Base-by-base conservation (phyloP, 495 filamentous ascomycete genomes). In the Venustampulla echinocandica region DNA sequence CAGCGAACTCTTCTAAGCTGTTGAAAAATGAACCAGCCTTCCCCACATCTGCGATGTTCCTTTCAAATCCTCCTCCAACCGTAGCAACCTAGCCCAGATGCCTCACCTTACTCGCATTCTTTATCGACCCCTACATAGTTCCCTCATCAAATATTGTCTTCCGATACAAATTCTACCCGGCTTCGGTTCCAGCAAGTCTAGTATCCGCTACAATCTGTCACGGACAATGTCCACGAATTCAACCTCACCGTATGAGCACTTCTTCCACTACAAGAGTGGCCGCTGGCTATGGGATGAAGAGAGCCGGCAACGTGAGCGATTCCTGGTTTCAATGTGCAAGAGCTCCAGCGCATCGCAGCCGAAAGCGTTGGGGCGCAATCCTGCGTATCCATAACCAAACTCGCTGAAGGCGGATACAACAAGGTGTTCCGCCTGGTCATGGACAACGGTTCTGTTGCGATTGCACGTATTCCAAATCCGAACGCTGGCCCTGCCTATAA, bases 361-460 rank as follows among this genome's bases (percentile, higher is more conserved):
- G 55, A 66, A 20, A 60, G 54, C 4, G 50, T 67, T 42, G 63
- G 63, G 17, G 58, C 64, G 6, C 13, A 57, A 47, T 48, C 19
- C 55, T 67, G 65, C 52, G 46, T 45, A 35, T 24, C 44, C 22
- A 46, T 65, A 42, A 46, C 34, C 32, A 68, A 66, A 43, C 36
- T 63, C 43, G 55, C 60, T 17, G 65, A 68, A 48, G 64, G 65
- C 39, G 57, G 58, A 40, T 66, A 62, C 49, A 69, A 63, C 44
- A 69, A 69, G 60, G 58, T 61, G 21, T 65, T 67, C 44, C 59
- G 55, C 4, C 54, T 71, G 48, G 38, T 56, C 17, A 69, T 69
- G 63, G 63, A 66, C n/a, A 42, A 71, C 54, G 65, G 65, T 13
- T 52, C 33, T 45, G 57, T 62, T 50, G 54, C 64, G 11, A 30